Base-by-base conservation (phyloP, 768 basidiomycete genomes). In the Rhizopogon roseolus region DNA sequence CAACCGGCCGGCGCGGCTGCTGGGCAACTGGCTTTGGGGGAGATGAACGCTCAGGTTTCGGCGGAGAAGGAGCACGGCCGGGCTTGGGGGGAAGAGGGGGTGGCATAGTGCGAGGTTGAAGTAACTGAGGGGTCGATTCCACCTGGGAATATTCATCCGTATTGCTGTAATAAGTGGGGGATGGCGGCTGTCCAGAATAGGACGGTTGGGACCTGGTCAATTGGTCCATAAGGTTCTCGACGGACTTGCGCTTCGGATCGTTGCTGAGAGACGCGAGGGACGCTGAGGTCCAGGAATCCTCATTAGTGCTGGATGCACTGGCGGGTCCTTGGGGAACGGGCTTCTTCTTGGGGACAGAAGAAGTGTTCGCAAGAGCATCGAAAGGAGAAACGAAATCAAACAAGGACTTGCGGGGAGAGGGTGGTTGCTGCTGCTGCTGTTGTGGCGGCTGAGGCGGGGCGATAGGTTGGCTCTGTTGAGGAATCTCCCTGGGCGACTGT, bases 361-460 rank as follows among this genome's bases (percentile, higher is more conserved):
- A 34, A n/a, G 77, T 71, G 7, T 82, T 58, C n/a, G 70, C 77
- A 43, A 93, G 77, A 25, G 88, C 90, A 60, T 93, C 90, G 60
- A 93, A 92, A 2, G 91, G 85, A 46, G 89, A 90, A 48, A 86
- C 78, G 56, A 89, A 93, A 38, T 92, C 89, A 60, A 93, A 93
- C 80, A 91, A 82, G 46, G 88, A 87, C 67, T 87, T 85, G 61
- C 84, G 86, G 22, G 85, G 80, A 40, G 86, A 85, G 29, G 88
- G 81, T 0, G 86, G 82, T 3, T 80, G 73, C 54, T 75, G 80
- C 48, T 76, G 77, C 11, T 65, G 65, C 41, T 62, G 63, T 9
- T 60, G 46, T 27, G 41, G 76, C 54, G 75, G 78, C 51, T 73
- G 74, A 40, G 64, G 60, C 49, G 61, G 64, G 17, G 65, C 52